Evolutionary conservation across 1,139 yeast genomes (phyloP).

Genomic region (Protomyces arabidopsidicola): DNA sequence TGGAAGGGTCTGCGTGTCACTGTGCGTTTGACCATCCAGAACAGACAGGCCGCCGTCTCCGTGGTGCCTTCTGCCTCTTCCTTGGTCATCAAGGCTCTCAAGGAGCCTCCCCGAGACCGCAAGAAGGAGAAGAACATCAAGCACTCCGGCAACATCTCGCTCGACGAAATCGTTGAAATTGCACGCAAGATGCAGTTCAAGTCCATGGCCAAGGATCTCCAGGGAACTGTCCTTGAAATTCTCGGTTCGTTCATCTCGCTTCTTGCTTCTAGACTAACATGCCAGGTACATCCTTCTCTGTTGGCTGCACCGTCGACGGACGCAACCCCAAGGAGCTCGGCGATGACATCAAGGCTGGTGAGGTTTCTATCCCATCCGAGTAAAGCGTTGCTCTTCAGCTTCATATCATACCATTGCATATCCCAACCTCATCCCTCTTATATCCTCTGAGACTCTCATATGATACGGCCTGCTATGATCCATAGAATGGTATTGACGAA

Average conservation of each 20-base stretch:
- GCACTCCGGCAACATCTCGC: slow-evolving; percentile 98
- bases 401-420: neutral
- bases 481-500: too few species aligned
- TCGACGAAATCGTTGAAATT: slow-evolving; percentile 93
- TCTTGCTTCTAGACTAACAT: slow-evolving; percentile 57
- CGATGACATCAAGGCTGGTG: slow-evolving; percentile 29
- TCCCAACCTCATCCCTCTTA: neutral
- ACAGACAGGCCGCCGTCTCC: slow-evolving; percentile 99
- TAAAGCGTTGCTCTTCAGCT: neutral
- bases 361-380: slow-evolving; percentile 26
- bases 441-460: neutral
- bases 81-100: slow-evolving; percentile 96
- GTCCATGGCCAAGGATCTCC: slow-evolving; percentile 96
- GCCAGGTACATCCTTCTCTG: slow-evolving; percentile 29
- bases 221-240: slow-evolving; percentile 96
- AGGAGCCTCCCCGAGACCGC: slow-evolving; percentile 99
- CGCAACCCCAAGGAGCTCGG: slow-evolving; percentile 96
- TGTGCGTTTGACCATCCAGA: slow-evolving; percentile 96
- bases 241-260: slow-evolving; percentile 72
- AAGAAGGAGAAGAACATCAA: slow-evolving; percentile 99
- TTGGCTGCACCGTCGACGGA: slow-evolving; percentile 74
- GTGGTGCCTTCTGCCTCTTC: slow-evolving; percentile 99
- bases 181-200: slow-evolving; percentile 97
- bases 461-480: neutral
- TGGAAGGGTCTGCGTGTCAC: slow-evolving; percentile 92